Evolutionary conservation across 768 basidiomycete species (phyloP).

Genomic region (Ephemerocybe angulata): DNA sequence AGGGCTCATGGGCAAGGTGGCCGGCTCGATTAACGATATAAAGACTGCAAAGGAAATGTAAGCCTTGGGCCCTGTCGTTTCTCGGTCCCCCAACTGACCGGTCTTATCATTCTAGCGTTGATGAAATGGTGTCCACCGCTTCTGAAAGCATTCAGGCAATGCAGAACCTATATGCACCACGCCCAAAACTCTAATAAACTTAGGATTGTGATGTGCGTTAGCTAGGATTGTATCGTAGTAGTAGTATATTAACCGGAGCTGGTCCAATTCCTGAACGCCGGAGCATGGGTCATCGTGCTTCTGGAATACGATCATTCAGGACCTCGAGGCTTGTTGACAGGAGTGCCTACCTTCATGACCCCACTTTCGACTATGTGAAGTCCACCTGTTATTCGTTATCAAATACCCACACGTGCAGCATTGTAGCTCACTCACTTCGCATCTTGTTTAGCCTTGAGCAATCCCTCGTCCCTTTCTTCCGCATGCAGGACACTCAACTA

Average conservation of each 20-base stretch:
- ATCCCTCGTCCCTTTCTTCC: too few relatives aligned
- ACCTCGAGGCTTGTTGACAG: too few relatives aligned
- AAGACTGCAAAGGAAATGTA: conserved; percentile 84
- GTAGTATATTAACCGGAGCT: too few relatives aligned
- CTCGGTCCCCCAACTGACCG: conserved; percentile 10
- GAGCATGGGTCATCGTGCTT: neutral
- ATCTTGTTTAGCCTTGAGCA: too few relatives aligned
- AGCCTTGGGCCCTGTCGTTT: conserved; percentile 23
- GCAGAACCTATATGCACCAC: conserved; percentile 32
- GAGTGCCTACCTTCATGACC: neutral
- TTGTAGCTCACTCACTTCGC: too few relatives aligned
- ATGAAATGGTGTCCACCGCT: conserved; percentile 75
- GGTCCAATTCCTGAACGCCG: too few relatives aligned
- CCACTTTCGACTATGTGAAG: too few relatives aligned
- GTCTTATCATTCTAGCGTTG: conserved; percentile 49
- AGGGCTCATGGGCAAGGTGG: conserved; percentile 82
- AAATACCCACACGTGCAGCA: too few relatives aligned
- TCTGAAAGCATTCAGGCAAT: conserved; percentile 51
- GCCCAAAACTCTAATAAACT: conserved; percentile 44
- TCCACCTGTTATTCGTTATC: too few relatives aligned
- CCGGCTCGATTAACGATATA: conserved; percentile 71
- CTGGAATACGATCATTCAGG: neutral
- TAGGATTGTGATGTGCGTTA: neutral
- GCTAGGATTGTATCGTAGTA: too few relatives aligned
- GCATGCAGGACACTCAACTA: too few relatives aligned